Evolutionary conservation across 1,139 yeast species (phyloP).

Genomic region (Arxiozyma slooffiae): DNA sequence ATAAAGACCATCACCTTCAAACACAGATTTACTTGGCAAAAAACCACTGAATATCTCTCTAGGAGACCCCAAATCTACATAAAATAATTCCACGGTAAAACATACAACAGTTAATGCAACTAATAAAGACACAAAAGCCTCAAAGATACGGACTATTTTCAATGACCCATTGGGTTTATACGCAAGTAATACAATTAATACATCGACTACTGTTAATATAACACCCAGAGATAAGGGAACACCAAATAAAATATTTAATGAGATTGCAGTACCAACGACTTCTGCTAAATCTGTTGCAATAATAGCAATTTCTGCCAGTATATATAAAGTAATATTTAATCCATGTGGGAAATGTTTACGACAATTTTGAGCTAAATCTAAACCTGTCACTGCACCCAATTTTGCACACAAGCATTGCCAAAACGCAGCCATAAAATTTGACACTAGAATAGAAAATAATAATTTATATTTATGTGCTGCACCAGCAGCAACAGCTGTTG

Average conservation of each 20-base stretch:
- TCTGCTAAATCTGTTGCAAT: constrained; percentile 77
- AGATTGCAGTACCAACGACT: constrained; percentile 72
- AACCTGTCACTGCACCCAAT: constrained; percentile 68
- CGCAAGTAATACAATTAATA: constrained; percentile 54
- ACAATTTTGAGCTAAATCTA: constrained; percentile 71
- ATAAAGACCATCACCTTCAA: constrained; percentile 51
- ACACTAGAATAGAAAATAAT: constrained; percentile 51
- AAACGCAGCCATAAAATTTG: constrained; percentile 63
- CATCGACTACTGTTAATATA: constrained; percentile 61
- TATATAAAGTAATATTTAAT: constrained; percentile 48
- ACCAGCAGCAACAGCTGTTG: constrained; percentile 72
- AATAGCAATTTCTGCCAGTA: constrained; percentile 63
- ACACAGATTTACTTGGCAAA: constrained; percentile 48
- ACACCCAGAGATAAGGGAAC: constrained; percentile 62
- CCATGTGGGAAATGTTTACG: constrained; percentile 50
- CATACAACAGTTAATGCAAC: constrained; percentile 60
- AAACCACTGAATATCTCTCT: constrained; percentile 43
- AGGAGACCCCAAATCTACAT: constrained; percentile 36
- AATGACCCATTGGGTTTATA: constrained; percentile 63
- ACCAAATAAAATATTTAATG: constrained; percentile 57
- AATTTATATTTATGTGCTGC: constrained; percentile 60
- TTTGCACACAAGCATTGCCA: constrained; percentile 65
- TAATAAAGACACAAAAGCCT: constrained; percentile 50
- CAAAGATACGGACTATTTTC: constrained; percentile 58
- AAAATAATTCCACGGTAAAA: constrained; percentile 51